These are phyloP conservation scores for Phytophthora litchii DNA, from an alignment of 352 stramenopile genomes.

Conservation along the genomic window DNA sequence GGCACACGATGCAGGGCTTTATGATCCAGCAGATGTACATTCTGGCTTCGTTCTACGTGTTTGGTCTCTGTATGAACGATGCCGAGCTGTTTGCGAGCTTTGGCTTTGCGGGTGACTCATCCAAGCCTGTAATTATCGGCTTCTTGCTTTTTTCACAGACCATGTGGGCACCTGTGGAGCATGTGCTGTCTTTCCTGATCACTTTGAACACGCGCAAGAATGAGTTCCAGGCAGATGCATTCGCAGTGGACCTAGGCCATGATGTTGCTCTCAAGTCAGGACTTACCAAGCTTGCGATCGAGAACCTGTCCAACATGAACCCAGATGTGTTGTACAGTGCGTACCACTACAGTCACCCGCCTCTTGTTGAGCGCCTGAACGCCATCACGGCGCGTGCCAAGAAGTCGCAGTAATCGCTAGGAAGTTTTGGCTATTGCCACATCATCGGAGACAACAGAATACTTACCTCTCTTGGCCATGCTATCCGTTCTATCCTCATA, in stretches of 20 bases:
- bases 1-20: constrained; percentile 95
- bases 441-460: too few species aligned
- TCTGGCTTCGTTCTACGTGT: constrained; percentile 79
- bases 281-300: constrained; percentile 96
- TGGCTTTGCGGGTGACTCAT: constrained; percentile 55
- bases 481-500: too few species aligned
- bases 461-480: too few species aligned
- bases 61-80: constrained; percentile 83
- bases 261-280: constrained; percentile 92
- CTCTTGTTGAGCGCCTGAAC: constrained; percentile 94
- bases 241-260: constrained; percentile 93
- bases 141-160: constrained; percentile 87
- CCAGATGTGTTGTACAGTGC: constrained; percentile 94
- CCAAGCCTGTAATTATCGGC: constrained; percentile 77
- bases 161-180: constrained; percentile 81
- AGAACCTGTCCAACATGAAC: constrained; percentile 98
- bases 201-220: constrained; percentile 84
- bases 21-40: constrained; percentile 92
- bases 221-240: constrained; percentile 93
- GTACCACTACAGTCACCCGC: constrained; percentile 98
- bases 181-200: constrained; percentile 73
- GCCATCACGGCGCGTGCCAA: constrained; percentile 85
- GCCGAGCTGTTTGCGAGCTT: constrained; percentile 78
- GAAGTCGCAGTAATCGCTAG: constrained; percentile 52
- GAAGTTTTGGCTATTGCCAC: too few species aligned